These are phyloP conservation scores for Zea mays DNA, from an alignment of 176 grass and related monocot genomes.

Conservation along the genomic window DNA sequence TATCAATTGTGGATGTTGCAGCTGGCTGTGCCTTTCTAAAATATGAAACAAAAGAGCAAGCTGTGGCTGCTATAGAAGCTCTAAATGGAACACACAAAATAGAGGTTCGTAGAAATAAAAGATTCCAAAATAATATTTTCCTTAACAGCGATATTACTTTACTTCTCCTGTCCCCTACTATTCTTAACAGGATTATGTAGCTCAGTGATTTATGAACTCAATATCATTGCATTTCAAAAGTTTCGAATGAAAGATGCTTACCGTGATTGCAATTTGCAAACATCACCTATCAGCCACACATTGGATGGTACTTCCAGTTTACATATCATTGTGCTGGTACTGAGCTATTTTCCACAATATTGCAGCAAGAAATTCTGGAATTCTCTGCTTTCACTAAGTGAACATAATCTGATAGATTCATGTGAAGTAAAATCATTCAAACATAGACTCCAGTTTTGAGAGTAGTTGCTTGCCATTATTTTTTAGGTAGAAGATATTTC, in stretches of 20 bases:
- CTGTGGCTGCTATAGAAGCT: constrained; percentile 82
- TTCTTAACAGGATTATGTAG: no score
- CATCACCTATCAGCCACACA: not conserved
- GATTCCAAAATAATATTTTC: not conserved
- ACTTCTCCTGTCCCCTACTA: not conserved
- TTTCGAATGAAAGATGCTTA: not conserved
- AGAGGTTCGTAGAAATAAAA: constrained; percentile 43
- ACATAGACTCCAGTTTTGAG: not conserved
- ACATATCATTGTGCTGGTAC: not conserved
- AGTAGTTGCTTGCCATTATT: not conserved
- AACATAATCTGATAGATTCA: not conserved
- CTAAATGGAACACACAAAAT: constrained; percentile 64
- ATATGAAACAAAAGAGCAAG: constrained; percentile 92
- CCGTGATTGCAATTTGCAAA: not conserved
- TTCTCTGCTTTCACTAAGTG: not conserved
- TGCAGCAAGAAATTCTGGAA: not conserved
- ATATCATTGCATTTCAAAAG: not conserved
- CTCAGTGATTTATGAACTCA: no score
- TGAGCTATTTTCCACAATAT: not conserved
- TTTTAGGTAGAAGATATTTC: not conserved
- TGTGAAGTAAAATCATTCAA: not conserved
- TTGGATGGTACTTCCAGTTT: not conserved
- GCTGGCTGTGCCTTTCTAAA: constrained; percentile 95
- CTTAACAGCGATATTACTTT: not conserved
- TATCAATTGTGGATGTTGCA: constrained; percentile 45